Evolutionary conservation across 129 eudicot genomes (phyloP).

Genomic region (carrot (Daucus carota)): DH1_v3.0 NC_030385.2:37168001-37168500

Average conservation of each 20-base stretch:
- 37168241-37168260: constrained; percentile 11
- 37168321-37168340: constrained; percentile 34
- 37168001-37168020: constrained; percentile 45
- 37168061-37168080: constrained; percentile 22
- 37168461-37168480: constrained; percentile 56
- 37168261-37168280: constrained; percentile 19
- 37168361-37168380: constrained; percentile 12
- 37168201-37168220: constrained; percentile 61
- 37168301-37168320: constrained; percentile 67
- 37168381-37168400: constrained; percentile 60
- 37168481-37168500: background rate
- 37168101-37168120: constrained; percentile 49
- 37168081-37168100: constrained; percentile 43
- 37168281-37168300: constrained; percentile 37
- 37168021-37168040: constrained; percentile 13
- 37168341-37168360: constrained; percentile 9
- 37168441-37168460: constrained; percentile 46
- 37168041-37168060: constrained; percentile 13
- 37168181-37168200: constrained; percentile 68
- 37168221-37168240: constrained; percentile 43
- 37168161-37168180: constrained; percentile 70
- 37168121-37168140: constrained; percentile 63
- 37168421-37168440: constrained; percentile 38
- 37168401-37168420: constrained; percentile 58
- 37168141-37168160: constrained; percentile 42